Conservation (phyloP, 768 basidiomycete species). For the Hortiboletus campestris region DNA sequence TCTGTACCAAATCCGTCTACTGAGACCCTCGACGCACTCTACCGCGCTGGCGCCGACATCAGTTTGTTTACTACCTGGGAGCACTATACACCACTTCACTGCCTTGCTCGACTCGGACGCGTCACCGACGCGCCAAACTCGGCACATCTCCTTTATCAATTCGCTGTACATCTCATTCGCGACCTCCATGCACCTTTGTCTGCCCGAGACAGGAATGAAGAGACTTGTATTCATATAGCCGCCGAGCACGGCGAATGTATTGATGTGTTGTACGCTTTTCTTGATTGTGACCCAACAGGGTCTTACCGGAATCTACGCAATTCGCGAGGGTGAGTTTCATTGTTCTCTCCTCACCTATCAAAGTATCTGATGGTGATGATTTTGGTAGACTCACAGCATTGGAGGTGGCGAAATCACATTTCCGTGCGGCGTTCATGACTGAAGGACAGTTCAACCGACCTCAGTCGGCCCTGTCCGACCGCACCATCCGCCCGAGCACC, state of each 20-base stretch:
- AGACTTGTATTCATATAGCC: conserved; percentile 79
- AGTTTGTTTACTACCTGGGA: conserved; percentile 64
- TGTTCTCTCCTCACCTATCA: not conserved
- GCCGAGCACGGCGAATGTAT: conserved; percentile 70
- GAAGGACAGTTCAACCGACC: conserved; percentile 47
- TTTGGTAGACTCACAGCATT: conserved; percentile 49
- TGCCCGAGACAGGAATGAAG: conserved; percentile 62
- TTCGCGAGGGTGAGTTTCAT: conserved; percentile 58
- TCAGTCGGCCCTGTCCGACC: conserved; percentile 52
- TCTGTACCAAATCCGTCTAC: conserved; percentile 53
- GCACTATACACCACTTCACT: conserved; percentile 67
- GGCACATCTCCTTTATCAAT: conserved; percentile 47
- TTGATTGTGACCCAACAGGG: conserved; percentile 62
- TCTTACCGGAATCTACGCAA: conserved; percentile 61
- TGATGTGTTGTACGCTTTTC: conserved; percentile 58
- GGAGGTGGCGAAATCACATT: conserved; percentile 67
- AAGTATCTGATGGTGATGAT: not conserved
- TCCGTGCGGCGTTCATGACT: conserved; percentile 58
- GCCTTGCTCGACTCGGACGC: conserved; percentile 48
- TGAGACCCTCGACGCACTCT: conserved; percentile 65
- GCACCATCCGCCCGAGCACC: conserved; percentile 49
- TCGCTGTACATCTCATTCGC: conserved; percentile 64
- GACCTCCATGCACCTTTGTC: conserved; percentile 69
- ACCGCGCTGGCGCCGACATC: conserved; percentile 73
- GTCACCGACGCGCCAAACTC: conserved; percentile 35